phyloP scores from a whole-genome alignment of 768 basidiomycete genomes.

The Daedaleopsis sinensis region DNA sequence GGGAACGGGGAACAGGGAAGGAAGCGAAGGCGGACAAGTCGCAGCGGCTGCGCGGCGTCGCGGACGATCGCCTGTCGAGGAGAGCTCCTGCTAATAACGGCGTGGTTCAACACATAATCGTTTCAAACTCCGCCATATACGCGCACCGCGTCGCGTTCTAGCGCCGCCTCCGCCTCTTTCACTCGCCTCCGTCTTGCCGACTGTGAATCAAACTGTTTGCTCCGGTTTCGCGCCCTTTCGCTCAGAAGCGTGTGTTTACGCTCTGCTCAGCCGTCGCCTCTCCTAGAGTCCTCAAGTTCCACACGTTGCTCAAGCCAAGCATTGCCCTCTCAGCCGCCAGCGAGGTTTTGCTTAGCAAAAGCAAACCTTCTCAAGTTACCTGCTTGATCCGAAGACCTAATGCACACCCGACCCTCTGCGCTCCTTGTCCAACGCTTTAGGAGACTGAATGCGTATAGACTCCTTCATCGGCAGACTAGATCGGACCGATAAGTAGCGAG shows the following conservation, averaged over 20 bases:
- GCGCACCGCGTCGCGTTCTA: slow-evolving; percentile 12
- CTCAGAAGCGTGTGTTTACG: too few relatives aligned
- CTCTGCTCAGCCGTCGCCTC: too few relatives aligned
- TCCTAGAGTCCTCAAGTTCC: too few relatives aligned
- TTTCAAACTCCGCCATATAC: slow-evolving; percentile 20
- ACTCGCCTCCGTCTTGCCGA: not conserved
- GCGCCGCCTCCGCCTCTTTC: slow-evolving; percentile 10
- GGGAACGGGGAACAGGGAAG: not conserved
- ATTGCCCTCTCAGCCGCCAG: too few relatives aligned
- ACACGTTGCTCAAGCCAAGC: too few relatives aligned
- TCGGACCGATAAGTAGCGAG: too few relatives aligned
- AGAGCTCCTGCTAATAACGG: slow-evolving; percentile 17
- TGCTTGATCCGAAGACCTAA: not conserved
- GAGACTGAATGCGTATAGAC: too few relatives aligned
- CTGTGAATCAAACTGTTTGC: too few relatives aligned
- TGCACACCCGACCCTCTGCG: not conserved
- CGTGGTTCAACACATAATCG: slow-evolving; percentile 22
- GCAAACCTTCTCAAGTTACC: not conserved
- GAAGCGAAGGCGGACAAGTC: not conserved
- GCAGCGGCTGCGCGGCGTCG: slow-evolving; percentile 8
- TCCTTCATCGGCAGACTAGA: too few relatives aligned
- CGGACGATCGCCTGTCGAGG: slow-evolving; percentile 9
- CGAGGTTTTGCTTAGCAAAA: too few relatives aligned
- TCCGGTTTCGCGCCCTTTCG: too few relatives aligned
- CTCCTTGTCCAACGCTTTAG: too few relatives aligned